Base-by-base conservation (phyloP, 352 stramenopile genomes). In the Blastocystis sp. region DNA sequence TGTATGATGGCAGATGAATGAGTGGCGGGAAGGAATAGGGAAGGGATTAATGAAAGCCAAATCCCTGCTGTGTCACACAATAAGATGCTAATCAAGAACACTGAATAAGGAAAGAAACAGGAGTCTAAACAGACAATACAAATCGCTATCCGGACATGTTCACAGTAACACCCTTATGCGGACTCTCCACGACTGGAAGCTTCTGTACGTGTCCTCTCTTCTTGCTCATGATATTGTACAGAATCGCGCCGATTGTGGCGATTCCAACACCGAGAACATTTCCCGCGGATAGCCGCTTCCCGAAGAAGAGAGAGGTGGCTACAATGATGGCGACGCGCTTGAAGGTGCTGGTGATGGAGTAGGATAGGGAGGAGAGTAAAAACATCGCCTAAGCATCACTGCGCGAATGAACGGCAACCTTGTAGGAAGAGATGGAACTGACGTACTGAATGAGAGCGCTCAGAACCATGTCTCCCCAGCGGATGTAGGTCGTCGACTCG, bases 311-410 rank as follows among this genome's bases (percentile, higher is more conserved):
- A 67, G 69, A 59, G 23, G 69, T 67, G 43, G 41, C 11, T 17
- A 78, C 10, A 48, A 78, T 78, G 56, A 87, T 87, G 45, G 77
- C 19, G 43, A 87, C 77, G 17, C 77, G 52, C 65, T 87, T 87
- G 41, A 87, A 87, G 34, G 77, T 87, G 52, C 65, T 87, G 23
- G 38, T 17, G 52, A 87, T 87, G n/a, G 77, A 87, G 52, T 87
- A 87, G 7, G 77, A 77, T 9, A 87, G 34, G 14, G 77, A 87
- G 45, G 62, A 71, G 19, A 87, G 43, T 23, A 87, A 21, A 19
- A 56, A 87, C 65, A 87, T 77, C 9, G 77, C 62, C 77, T 87
- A 86, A 59, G 21, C 11, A 74, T 74, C 19, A 40, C 7, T 17
- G 11, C 7, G n/a, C 4, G 21, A 23, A 19, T 14, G 11, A n/a